These are phyloP conservation scores for Geotrichum reessii DNA, from an alignment of 1,139 yeast species.

Conservation along the genomic window DNA sequence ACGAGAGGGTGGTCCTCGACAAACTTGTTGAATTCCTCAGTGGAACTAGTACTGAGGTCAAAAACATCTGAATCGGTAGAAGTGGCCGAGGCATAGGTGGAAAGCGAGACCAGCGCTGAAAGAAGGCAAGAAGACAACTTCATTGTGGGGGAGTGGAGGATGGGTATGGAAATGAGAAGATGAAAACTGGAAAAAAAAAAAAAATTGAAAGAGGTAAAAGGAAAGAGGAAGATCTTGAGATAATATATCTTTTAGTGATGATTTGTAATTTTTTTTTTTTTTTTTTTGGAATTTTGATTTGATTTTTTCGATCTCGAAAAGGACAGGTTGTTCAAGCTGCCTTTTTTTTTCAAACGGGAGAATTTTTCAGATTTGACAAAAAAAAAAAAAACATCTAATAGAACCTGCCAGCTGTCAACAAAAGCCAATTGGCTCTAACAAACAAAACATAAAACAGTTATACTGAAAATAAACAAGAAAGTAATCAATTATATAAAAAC, in stretches of 20 bases:
- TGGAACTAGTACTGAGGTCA: conserved; percentile 52
- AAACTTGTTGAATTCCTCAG: conserved; percentile 52
- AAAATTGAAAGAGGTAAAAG: not conserved
- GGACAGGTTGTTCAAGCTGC: not conserved
- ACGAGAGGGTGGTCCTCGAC: conserved; percentile 70
- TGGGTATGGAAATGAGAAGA: not conserved
- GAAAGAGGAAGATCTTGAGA: not conserved
- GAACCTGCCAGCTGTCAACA: not conserved
- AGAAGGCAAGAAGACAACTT: conserved; percentile 16
- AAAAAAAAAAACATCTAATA: no score
- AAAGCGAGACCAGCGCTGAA: conserved; percentile 17
- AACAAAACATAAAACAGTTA: not conserved
- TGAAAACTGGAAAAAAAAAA: not conserved
- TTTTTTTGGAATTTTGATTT: not conserved
- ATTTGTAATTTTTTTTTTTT: not conserved
- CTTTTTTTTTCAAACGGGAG: not conserved
- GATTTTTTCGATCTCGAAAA: not conserved
- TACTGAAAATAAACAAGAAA: not conserved
- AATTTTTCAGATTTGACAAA: not conserved
- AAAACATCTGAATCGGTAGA: conserved; percentile 86
- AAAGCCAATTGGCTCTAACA: not conserved
- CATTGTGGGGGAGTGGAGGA: conserved; percentile 7
- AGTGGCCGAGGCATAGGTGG: conserved; percentile 9
- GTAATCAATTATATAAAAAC: not conserved
- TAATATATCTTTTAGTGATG: not conserved